Percentiles rank a stretch among this genome's conserved stretches.
Conservation (phyloP, 2,329 filamentous ascomycete genomes). For the Lecanicillium sp. region DNA sequence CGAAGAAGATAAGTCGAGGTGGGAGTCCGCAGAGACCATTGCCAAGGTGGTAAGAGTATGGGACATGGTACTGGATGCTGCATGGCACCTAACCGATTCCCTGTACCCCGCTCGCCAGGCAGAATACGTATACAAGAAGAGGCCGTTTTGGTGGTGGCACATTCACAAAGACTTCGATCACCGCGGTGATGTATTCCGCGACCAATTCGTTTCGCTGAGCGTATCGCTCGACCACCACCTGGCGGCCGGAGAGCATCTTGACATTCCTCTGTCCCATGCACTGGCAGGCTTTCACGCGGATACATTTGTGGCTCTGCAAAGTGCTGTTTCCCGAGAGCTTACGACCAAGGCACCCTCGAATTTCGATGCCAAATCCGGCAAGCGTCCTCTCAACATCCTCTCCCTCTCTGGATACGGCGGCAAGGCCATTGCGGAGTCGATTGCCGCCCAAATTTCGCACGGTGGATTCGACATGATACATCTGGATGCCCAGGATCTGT, state of each 20-base stretch:
- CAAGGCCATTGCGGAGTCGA: constrained; percentile 31
- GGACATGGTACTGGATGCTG: constrained; percentile 33
- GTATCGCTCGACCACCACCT: constrained; percentile 24
- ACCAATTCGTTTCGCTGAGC: constrained; percentile 24
- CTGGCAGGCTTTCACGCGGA: constrained; percentile 30
- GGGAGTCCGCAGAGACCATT: constrained; percentile 16
- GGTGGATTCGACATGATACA: constrained; percentile 61
- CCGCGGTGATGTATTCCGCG: constrained; percentile 23
- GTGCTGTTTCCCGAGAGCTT: constrained; percentile 25
- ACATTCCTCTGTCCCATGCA: constrained; percentile 28
- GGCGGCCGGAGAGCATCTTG: constrained; percentile 25
- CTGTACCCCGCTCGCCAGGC: constrained; percentile 29
- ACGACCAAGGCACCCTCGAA: constrained; percentile 21
- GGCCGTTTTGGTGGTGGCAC: constrained; percentile 38
- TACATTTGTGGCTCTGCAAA: constrained; percentile 27
- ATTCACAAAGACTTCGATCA: constrained; percentile 30
- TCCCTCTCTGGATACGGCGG: constrained; percentile 34
- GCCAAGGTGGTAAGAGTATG: constrained; percentile 21
- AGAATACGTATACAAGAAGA: constrained; percentile 28
- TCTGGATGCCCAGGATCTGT: constrained; percentile 63
- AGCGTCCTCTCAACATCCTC: constrained; percentile 34
- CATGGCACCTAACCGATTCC: constrained; percentile 30
- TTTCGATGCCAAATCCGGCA: constrained; percentile 28
- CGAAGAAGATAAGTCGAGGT: constrained; percentile 7
- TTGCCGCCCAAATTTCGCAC: constrained; percentile 59